Conservation (phyloP, 176 grass and related monocot genomes). For the Cenchrus americanus region DNA sequence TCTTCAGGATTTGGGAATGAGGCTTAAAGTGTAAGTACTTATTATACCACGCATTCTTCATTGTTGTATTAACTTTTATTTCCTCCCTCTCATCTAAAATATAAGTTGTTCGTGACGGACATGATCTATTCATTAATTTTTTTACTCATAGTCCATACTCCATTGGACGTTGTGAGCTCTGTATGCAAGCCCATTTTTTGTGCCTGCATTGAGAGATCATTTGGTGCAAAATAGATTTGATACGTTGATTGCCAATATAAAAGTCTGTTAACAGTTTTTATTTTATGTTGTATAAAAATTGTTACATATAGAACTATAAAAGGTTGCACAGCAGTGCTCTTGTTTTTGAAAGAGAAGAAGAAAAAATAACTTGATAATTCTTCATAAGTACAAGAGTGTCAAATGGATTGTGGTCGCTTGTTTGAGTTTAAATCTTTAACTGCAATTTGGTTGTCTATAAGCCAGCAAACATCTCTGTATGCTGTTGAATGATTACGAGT, state of each 20-base stretch:
- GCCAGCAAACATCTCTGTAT: neutral
- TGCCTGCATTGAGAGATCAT: conserved; percentile 15
- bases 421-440: neutral
- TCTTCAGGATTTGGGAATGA: conserved; percentile 92
- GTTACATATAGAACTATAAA: neutral
- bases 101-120: neutral
- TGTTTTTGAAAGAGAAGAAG: neutral
- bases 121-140: neutral
- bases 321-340: neutral
- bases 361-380: neutral
- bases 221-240: conserved; percentile 10
- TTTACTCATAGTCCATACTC: neutral
- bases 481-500: conserved; percentile 14
- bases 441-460: neutral
- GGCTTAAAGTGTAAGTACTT: conserved; percentile 92
- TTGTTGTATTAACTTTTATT: neutral
- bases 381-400: neutral
- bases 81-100: neutral
- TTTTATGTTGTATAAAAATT: conserved; percentile 1
- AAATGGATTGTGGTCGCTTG: neutral
- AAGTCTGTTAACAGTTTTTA: neutral
- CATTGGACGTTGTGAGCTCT: conserved; percentile 21
- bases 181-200: conserved; percentile 11
- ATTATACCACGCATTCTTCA: neutral
- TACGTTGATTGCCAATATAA: conserved; percentile 15